These are phyloP conservation scores for Oryza glaberrima DNA, from an alignment of 176 grass and related monocot genomes.

Conservation along the genomic window DNA sequence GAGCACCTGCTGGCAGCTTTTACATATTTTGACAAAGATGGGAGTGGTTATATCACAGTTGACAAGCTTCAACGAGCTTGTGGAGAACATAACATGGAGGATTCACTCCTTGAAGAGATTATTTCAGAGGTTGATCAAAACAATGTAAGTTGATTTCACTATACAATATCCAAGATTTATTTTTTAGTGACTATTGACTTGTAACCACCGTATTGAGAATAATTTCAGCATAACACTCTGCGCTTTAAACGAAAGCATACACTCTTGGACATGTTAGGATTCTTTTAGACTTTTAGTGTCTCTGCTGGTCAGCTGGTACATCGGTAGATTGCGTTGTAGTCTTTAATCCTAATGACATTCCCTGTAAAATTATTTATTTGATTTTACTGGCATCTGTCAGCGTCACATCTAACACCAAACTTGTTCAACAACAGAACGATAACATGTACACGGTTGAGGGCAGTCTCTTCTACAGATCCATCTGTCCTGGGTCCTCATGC, in stretches of 20 bases:
- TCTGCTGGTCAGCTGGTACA: too few species aligned
- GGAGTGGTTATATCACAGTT: slow-evolving; percentile 85
- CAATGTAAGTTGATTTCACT: slow-evolving; percentile 69
- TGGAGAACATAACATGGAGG: slow-evolving; percentile 76
- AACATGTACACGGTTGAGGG: slow-evolving; percentile 17
- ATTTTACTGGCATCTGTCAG: not conserved
- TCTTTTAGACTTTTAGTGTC: too few species aligned
- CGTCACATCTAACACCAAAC: slow-evolving; percentile 3
- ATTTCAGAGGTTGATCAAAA: slow-evolving; percentile 88
- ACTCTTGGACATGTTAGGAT: too few species aligned
- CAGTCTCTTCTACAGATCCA: not conserved
- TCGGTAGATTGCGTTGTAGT: too few species aligned
- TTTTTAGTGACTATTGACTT: not conserved
- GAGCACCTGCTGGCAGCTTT: slow-evolving; percentile 94
- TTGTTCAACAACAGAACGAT: slow-evolving; percentile 9
- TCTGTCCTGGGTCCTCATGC: not conserved
- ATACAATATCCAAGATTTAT: not conserved
- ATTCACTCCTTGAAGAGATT: slow-evolving; percentile 75
- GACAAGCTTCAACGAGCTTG: slow-evolving; percentile 89
- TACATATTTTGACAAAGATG: slow-evolving; percentile 96
- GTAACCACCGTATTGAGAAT: not conserved
- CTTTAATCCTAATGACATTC: slow-evolving; percentile 8
- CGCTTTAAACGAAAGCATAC: too few species aligned
- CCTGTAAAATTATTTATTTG: slow-evolving; percentile 13
- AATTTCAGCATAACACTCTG: not conserved